These are phyloP conservation scores for Pisolithus marmoratus DNA, from an alignment of 768 basidiomycete genomes.

Conservation along the genomic window DNA sequence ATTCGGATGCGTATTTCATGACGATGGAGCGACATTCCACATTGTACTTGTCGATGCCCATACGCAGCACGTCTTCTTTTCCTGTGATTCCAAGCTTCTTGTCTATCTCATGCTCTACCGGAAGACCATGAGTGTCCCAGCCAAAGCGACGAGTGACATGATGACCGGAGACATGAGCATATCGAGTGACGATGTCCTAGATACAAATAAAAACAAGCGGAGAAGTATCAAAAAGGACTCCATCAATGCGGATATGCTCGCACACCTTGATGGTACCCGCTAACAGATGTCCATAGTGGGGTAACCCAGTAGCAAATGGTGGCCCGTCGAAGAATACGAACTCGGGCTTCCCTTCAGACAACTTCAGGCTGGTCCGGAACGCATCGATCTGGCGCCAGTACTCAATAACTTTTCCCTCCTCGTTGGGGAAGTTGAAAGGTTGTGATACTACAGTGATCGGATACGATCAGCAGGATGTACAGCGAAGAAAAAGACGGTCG, in stretches of 20 bases:
- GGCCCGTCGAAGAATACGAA: slow-evolving; percentile 97
- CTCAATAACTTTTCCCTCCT: slow-evolving; percentile 83
- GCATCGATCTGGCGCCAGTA: slow-evolving; percentile 98
- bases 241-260: not conserved
- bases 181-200: slow-evolving; percentile 97
- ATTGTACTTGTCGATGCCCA: slow-evolving; percentile 98
- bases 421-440: slow-evolving; percentile 77
- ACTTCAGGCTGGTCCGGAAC: slow-evolving; percentile 89
- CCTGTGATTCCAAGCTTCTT: slow-evolving; percentile 90
- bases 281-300: slow-evolving; percentile 92
- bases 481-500: not conserved
- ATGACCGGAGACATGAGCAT: slow-evolving; percentile 88
- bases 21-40: slow-evolving; percentile 94
- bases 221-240: slow-evolving; percentile 3
- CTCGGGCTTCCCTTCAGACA: slow-evolving; percentile 85
- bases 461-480: slow-evolving; percentile 4
- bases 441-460: slow-evolving; percentile 50
- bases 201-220: not conserved
- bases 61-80: slow-evolving; percentile 85
- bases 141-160: slow-evolving; percentile 94
- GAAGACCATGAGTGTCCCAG: slow-evolving; percentile 98
- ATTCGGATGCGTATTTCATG: slow-evolving; percentile 93
- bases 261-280: slow-evolving; percentile 90
- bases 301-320: slow-evolving; percentile 94
- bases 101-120: slow-evolving; percentile 99